phyloP scores from a whole-genome alignment of 352 stramenopile genomes.

The Phytophthora constricta region DNA sequence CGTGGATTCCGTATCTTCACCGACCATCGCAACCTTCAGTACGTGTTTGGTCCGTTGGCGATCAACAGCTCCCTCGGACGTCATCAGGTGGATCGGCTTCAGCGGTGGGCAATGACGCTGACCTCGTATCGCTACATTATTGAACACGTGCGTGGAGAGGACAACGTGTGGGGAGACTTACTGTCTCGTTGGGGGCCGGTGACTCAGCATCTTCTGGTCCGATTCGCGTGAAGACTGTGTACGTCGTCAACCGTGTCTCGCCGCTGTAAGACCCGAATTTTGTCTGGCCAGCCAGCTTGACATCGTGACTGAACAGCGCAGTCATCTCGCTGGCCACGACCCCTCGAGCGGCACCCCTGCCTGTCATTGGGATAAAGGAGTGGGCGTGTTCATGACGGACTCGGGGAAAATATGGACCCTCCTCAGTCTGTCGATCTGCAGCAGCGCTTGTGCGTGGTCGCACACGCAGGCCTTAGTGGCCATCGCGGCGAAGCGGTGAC shows the following conservation, averaged over 20 bases:
- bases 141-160: slow-evolving; percentile 15
- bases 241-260: neutral
- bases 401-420: neutral
- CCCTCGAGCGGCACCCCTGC: neutral
- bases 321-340: neutral
- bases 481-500: slow-evolving; percentile 29
- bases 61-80: slow-evolving; percentile 3
- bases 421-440: slow-evolving; percentile 16
- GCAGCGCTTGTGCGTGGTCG: slow-evolving; percentile 33
- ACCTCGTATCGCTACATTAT: slow-evolving; percentile 18
- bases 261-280: neutral
- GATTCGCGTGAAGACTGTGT: too few relatives aligned
- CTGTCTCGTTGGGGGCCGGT: slow-evolving; percentile 5
- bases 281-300: neutral
- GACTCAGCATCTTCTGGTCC: neutral
- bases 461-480: slow-evolving; percentile 22
- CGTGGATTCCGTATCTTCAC: slow-evolving; percentile 22
- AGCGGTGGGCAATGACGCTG: slow-evolving; percentile 21
- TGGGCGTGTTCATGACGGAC: neutral
- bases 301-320: neutral
- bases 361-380: neutral
- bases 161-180: slow-evolving; percentile 15
- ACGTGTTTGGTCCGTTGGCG: slow-evolving; percentile 23
- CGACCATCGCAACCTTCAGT: slow-evolving; percentile 30
- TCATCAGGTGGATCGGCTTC: slow-evolving; percentile 17